phyloP scores from a whole-genome alignment of 768 basidiomycete genomes.

The Serpula lacrymans region DNA sequence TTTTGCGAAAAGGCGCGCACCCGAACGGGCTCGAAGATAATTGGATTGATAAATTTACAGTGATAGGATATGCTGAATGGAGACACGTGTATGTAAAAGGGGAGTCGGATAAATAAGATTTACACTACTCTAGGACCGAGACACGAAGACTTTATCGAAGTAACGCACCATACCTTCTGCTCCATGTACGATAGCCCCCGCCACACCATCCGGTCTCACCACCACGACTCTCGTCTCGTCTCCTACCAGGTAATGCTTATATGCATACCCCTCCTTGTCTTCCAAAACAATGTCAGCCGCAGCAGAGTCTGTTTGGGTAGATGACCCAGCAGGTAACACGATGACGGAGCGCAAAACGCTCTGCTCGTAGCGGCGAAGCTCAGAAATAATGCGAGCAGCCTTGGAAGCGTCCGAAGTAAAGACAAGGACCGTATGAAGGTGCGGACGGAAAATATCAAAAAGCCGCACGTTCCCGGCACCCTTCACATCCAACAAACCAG shows the following conservation, averaged over 20 bases:
- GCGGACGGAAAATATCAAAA: conserved; percentile 20
- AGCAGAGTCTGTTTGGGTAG: not conserved
- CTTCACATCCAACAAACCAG: conserved; percentile 19
- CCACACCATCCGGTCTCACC: conserved; percentile 42
- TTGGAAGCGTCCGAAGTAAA: conserved; percentile 15
- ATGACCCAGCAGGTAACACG: conserved; percentile 9
- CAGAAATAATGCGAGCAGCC: conserved; percentile 6
- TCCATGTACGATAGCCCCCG: conserved; percentile 30
- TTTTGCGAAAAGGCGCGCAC: no score
- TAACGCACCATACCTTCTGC: conserved; percentile 14
- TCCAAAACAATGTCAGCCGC: conserved; percentile 26
- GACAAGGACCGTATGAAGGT: conserved; percentile 26
- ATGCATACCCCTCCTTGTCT: conserved; percentile 36
- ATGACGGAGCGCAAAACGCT: conserved; percentile 8
- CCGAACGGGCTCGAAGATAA: no score
- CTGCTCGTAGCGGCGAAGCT: conserved; percentile 4
- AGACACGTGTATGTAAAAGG: no score
- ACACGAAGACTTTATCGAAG: conserved; percentile 12
- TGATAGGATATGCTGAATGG: no score
- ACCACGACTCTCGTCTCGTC: conserved; percentile 30
- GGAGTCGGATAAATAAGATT: no score
- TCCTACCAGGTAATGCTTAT: conserved; percentile 33
- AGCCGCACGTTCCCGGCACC: conserved; percentile 9
- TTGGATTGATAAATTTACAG: no score
- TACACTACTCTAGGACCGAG: no score